These are phyloP conservation scores for Psidium guajava DNA, from an alignment of 345 rosid species.

Conservation along the genomic window DNA sequence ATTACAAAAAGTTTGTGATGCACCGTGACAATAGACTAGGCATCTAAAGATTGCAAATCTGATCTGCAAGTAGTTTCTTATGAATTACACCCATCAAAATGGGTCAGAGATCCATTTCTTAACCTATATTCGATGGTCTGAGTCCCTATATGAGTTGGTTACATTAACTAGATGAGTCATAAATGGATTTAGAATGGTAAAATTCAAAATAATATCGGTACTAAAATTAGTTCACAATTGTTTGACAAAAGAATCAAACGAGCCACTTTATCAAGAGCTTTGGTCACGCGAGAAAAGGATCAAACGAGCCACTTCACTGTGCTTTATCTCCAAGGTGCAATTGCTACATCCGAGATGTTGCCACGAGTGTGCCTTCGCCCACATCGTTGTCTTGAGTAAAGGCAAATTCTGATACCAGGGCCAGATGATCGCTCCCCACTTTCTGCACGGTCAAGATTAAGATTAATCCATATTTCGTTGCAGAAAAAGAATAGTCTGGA, in stretches of 20 bases:
- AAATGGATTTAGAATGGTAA: no score
- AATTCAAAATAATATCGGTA: no score
- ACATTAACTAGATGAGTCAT: no score
- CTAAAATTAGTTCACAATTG: no score
- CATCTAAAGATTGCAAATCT: not conserved
- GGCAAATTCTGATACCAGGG: conserved; percentile 61
- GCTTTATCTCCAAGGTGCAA: not conserved
- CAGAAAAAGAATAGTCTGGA: not conserved
- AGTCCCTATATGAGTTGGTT: no score
- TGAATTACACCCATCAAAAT: not conserved
- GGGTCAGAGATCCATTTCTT: no score
- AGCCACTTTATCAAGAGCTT: not conserved
- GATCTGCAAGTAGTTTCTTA: not conserved
- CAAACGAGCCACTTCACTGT: not conserved
- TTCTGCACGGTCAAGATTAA: conserved; percentile 23
- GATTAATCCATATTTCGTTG: not conserved
- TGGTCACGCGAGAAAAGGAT: not conserved
- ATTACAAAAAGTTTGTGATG: not conserved
- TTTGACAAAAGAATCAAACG: no score
- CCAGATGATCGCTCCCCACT: conserved; percentile 79
- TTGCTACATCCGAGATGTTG: not conserved
- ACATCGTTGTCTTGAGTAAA: conserved; percentile 1
- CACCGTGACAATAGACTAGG: not conserved
- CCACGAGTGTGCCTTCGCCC: not conserved
- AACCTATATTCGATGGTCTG: no score